Evolutionary conservation across 1,284 basidiomycete genomes (phyloP), one percentile per base, ranked within the genome.

Genomic region (Trametes sp.): DNA sequence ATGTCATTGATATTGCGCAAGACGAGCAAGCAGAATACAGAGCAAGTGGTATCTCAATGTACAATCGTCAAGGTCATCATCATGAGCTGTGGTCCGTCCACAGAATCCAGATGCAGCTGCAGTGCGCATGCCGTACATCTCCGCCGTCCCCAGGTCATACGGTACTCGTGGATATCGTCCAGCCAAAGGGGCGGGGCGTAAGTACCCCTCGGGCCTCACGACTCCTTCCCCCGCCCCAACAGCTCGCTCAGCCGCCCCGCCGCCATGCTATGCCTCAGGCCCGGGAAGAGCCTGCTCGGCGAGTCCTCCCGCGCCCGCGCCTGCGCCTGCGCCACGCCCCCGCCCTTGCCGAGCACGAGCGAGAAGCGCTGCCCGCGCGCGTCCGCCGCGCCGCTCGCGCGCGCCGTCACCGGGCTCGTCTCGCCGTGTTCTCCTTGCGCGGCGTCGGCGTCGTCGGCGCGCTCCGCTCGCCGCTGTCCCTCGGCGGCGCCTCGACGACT

Each of bases 331-430:
- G 33, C 50, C 14, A 54, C 36, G 28, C 62, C 63, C 31, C 61
- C 67, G 51, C 77, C 74, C 61, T 78, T 78, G 24, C 82, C 82
- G 8, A 87, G 77, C 46, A 87, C 82, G 19, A 88, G 78, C 41
- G 87, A 89, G 65, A 86, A 86, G 64, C 87, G 75, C 68, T 82
- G 85, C 59, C 77, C 68, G 61, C 73, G 70, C 31, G 78, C 75
- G 67, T 78, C 78, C n/a, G 75, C 76, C 23, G 72, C 59, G 14
- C 35, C 44, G 54, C 71, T 78, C 53, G 84, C 83, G 16, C 84
- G 81, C 24, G 88, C 82, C 48, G 87, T 89, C 10, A 93, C 90
- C n/a, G 83, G 84, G 35, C 85, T 86, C 38, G 87, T 86, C 68
- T 92, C 51, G 82, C 82, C 0, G 88, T 90, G 66, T 88, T 82